Conservation (phyloP, 352 stramenopile genomes). For the Phytophthora tubulina region DNA sequence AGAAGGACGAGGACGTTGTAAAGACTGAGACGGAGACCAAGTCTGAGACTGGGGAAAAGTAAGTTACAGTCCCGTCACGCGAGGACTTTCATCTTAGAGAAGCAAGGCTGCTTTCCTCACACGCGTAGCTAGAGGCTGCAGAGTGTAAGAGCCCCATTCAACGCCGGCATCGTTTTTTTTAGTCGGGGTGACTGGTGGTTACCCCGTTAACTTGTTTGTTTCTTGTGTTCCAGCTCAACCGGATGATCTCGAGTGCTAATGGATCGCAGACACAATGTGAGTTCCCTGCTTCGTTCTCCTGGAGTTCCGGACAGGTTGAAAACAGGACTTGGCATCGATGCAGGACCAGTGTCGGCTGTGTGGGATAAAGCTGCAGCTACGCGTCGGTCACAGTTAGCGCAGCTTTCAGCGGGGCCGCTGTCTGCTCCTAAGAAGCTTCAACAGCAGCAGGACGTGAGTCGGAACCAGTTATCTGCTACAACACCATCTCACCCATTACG, state of each 20-base stretch:
- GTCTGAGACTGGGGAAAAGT: slow-evolving; percentile 26
- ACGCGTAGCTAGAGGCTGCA: slow-evolving; percentile 16
- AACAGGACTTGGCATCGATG: not conserved
- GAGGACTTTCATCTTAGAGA: slow-evolving; percentile 38
- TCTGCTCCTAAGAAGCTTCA: slow-evolving; percentile 32
- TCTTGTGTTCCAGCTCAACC: not conserved
- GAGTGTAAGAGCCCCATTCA: slow-evolving; percentile 27
- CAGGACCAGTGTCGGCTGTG: not conserved
- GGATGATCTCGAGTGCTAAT: slow-evolving; percentile 20
- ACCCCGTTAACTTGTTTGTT: slow-evolving; percentile 17
- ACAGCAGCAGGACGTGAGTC: slow-evolving; percentile 22
- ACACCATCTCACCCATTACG: slow-evolving; percentile 3
- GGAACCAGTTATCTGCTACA: slow-evolving; percentile 19
- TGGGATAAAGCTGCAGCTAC: slow-evolving; percentile 24
- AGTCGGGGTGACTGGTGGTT: slow-evolving; percentile 32
- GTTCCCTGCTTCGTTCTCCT: not conserved
- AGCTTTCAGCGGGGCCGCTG: slow-evolving; percentile 14
- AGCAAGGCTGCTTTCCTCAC: slow-evolving; percentile 17
- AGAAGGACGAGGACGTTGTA: slow-evolving; percentile 12
- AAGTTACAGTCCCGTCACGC: slow-evolving; percentile 14
- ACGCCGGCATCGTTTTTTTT: slow-evolving; percentile 29
- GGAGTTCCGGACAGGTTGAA: slow-evolving; percentile 9
- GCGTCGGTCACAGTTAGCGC: slow-evolving; percentile 12
- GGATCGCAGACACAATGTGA: slow-evolving; percentile 25
- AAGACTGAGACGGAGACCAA: slow-evolving; percentile 11